These are phyloP conservation scores for Xylaria flabelliformis DNA, from an alignment of 495 filamentous ascomycete species.

Conservation along the genomic window DNA sequence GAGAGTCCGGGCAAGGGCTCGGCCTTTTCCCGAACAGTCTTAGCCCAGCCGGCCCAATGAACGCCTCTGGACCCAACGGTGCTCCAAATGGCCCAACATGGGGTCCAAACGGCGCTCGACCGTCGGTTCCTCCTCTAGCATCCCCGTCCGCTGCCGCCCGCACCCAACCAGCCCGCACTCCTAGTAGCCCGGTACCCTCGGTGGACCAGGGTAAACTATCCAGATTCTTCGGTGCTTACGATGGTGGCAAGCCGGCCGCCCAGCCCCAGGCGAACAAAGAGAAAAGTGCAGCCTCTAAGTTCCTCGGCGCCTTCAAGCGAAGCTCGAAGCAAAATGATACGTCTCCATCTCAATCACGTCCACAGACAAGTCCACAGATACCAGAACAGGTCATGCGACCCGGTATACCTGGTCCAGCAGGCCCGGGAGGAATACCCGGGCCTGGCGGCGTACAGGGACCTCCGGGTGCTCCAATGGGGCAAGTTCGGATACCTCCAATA, in stretches of 20 bases:
- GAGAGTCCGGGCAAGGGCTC: conserved; percentile 12
- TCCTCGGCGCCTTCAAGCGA: conserved; percentile 38
- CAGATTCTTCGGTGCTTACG: conserved; percentile 38
- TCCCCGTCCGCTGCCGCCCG: conserved; percentile 14
- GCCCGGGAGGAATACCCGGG: neutral
- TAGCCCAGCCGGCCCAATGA: neutral
- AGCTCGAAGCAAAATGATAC: conserved; percentile 33
- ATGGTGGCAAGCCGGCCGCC: conserved; percentile 19
- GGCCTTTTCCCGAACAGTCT: conserved; percentile 22
- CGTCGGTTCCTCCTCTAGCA: conserved; percentile 7
- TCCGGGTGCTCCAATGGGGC: conserved; percentile 34
- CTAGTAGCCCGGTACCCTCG: conserved; percentile 30
- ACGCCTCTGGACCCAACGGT: neutral
- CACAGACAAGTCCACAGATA: conserved; percentile 34
- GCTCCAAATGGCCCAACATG: conserved; percentile 3
- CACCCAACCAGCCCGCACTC: conserved; percentile 16
- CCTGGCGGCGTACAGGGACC: conserved; percentile 1
- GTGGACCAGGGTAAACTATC: conserved; percentile 33
- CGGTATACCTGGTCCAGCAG: conserved; percentile 9
- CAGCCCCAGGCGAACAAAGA: conserved; percentile 33
- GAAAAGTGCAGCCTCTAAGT: conserved; percentile 38
- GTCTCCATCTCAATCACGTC: conserved; percentile 21
- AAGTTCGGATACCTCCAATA: conserved; percentile 45
- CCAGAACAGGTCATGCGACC: conserved; percentile 32
- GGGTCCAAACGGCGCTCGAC: conserved; percentile 15